Conservation (phyloP, 73 alveolate genomes). For the Paramecium caudatum region DNA sequence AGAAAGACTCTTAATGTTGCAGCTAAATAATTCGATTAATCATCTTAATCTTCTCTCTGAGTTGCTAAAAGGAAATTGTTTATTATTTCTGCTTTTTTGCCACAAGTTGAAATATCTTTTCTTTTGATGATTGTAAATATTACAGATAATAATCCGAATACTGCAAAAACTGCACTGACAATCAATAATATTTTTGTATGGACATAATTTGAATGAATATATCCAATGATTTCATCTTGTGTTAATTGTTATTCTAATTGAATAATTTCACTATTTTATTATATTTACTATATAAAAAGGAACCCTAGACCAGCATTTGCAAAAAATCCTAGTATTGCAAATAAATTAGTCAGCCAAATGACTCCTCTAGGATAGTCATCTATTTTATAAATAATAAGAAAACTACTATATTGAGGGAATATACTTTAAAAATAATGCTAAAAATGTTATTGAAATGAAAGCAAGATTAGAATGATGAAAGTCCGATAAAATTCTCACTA, state of each 20-base stretch:
- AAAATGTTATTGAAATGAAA: not conserved
- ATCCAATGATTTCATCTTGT: not conserved
- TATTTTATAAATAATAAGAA: not conserved
- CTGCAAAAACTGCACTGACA: not conserved
- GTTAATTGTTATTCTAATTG: not conserved
- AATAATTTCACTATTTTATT: not conserved
- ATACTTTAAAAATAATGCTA: not conserved
- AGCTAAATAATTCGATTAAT: not conserved
- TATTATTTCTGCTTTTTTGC: conserved; percentile 21
- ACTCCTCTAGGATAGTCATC: conserved; percentile 1
- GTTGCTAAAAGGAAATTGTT: not conserved
- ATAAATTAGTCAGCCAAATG: not conserved
- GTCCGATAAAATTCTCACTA: conserved; percentile 11
- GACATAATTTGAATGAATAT: conserved; percentile 10
- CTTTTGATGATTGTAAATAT: not conserved
- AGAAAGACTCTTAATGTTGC: not conserved
- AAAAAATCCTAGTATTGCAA: conserved; percentile 8
- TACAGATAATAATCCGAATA: not conserved
- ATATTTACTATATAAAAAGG: not conserved
- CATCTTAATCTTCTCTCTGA: not conserved
- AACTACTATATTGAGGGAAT: not conserved
- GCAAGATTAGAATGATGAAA: not conserved
- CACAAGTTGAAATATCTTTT: not conserved
- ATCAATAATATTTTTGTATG: not conserved
- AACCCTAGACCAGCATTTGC: not conserved